Conservation (phyloP, 2,329 filamentous ascomycete genomes). For the Paraconiothyrium sp. region DNA sequence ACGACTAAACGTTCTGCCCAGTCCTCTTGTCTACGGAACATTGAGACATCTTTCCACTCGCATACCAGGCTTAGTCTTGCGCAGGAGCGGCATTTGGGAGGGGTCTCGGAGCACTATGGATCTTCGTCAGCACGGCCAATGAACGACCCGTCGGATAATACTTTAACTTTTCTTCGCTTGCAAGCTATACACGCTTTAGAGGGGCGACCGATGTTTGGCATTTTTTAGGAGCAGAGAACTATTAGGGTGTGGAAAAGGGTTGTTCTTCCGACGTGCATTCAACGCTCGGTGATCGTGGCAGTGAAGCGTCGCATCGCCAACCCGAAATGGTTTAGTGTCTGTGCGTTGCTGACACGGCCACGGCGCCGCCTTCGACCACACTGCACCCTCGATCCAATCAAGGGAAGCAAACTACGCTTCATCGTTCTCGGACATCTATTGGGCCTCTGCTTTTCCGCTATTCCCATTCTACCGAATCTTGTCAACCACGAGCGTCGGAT, state of each 20-base stretch:
- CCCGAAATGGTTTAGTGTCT: constrained; percentile 20
- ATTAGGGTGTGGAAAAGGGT: background rate
- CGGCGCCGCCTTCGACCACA: background rate
- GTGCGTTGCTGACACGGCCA: background rate
- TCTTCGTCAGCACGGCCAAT: background rate
- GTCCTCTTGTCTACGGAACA: constrained; percentile 5
- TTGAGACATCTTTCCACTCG: constrained; percentile 1
- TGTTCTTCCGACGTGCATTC: constrained; percentile 6
- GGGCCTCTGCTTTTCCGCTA: background rate
- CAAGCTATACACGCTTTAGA: constrained; percentile 2
- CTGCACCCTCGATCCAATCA: background rate
- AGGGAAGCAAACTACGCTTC: background rate
- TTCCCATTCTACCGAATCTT: background rate
- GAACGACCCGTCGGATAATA: background rate
- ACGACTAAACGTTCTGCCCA: constrained; percentile 5
- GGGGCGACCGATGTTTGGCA: constrained; percentile 6
- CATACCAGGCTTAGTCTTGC: constrained; percentile 1
- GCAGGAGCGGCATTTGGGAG: constrained; percentile 5
- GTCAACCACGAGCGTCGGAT: background rate
- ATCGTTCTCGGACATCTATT: background rate
- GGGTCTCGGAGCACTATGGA: constrained; percentile 6
- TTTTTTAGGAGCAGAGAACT: background rate
- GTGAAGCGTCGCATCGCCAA: constrained; percentile 5
- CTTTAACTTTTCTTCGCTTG: constrained; percentile 11
- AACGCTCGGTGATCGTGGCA: background rate